phyloP scores from a whole-genome alignment of 331 rosid species.

The Malus hybrid region DNA sequence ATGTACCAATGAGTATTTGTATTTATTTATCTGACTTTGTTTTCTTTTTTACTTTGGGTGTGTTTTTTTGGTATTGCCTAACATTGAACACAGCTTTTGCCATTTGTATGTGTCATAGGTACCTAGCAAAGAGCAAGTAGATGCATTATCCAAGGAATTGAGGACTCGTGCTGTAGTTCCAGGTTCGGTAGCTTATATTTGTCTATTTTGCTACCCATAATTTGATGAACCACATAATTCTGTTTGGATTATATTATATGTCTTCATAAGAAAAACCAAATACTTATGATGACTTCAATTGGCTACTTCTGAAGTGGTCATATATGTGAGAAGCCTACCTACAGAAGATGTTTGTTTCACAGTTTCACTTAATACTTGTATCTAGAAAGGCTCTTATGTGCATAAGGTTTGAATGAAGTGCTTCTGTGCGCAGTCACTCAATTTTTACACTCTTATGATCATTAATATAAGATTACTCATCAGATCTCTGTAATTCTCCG shows the following conservation, averaged over 20 bases:
- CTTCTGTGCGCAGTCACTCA: neutral
- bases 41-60: neutral
- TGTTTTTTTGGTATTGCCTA: neutral
- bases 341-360: neutral
- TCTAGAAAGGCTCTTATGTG: slow-evolving; percentile 1
- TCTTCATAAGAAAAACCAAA: neutral
- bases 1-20: neutral
- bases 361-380: neutral
- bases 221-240: neutral
- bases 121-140: slow-evolving; percentile 88
- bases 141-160: slow-evolving; percentile 71
- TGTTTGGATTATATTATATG: neutral
- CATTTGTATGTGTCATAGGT: slow-evolving; percentile 39
- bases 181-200: slow-evolving; percentile 41
- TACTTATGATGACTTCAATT: neutral
- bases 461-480: neutral
- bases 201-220: slow-evolving; percentile 2
- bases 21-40: neutral
- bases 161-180: slow-evolving; percentile 73
- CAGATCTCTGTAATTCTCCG: slow-evolving; percentile 18
- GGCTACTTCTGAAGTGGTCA: neutral
- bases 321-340: neutral
- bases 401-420: neutral
- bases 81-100: neutral
- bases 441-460: neutral